Conservation (phyloP, 139 green algal genomes). For the Mesostigma viride region DNA sequence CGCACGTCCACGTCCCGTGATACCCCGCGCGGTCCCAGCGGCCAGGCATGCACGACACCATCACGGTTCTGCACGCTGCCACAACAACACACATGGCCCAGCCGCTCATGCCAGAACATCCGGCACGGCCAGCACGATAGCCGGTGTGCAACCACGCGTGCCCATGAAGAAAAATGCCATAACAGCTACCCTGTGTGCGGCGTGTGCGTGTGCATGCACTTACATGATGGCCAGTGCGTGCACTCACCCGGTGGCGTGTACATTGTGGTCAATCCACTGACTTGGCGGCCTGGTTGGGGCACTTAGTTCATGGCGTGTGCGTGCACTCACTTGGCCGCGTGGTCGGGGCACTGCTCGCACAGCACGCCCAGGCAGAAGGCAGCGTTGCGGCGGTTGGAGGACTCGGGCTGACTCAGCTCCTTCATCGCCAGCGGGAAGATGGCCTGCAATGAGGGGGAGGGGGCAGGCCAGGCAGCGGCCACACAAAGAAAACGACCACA, state of each 20-base stretch:
- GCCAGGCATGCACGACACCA: no score
- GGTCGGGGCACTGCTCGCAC: conserved; percentile 30
- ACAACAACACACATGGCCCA: background rate
- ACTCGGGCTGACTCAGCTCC: conserved; percentile 47
- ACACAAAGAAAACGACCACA: background rate
- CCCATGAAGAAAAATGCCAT: background rate
- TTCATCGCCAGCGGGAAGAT: conserved; percentile 41
- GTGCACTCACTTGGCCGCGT: no score
- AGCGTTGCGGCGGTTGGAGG: conserved; percentile 57
- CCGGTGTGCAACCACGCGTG: no score
- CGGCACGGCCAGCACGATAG: no score
- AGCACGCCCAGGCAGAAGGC: conserved; percentile 50
- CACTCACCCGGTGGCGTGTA: background rate
- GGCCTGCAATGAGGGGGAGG: conserved; percentile 8
- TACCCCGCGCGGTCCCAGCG: no score
- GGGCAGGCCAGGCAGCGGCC: background rate
- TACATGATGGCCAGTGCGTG: background rate
- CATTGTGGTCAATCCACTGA: conserved; percentile 12
- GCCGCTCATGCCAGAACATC: no score
- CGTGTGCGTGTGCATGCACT: background rate
- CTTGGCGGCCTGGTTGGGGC: no score
- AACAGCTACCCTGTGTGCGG: no score
- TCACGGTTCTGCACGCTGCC: no score
- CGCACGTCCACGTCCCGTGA: no score
- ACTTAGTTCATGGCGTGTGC: no score